Evolutionary conservation across 2,329 filamentous ascomycete genomes (phyloP), one percentile per base, ranked within the genome.

Genomic region (Pseudogymnoascus sp.): DNA sequence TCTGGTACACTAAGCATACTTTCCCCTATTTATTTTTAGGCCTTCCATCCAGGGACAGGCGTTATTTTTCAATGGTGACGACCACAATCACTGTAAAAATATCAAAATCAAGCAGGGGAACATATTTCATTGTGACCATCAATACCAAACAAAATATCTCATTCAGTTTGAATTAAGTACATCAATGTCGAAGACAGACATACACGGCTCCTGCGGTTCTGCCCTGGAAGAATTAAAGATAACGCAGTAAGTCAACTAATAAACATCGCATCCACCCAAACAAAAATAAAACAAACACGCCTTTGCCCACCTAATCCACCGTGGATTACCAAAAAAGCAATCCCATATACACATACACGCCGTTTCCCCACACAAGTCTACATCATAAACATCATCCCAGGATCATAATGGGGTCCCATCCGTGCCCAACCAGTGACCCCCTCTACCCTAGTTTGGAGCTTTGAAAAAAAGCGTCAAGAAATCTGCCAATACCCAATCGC

Each of bases 301-400:
- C 50, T 19, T 57, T 57, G 50, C 28, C 50, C 50, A 57, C 50
- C 50, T 57, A 57, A 57, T 57, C 50, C 50, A 57, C 50, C 50
- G 15, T 57, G 50, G 50, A 57, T 57, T 57, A 57, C 50, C 50
- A 57, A 33, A 57, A 57, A 35, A 57, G 28, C 50, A 57, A 57
- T 57, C 50, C 50, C 28, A 57, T 57, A 57, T 57, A 57, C 50
- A 57, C 50, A 57, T 57, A 57, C 50, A 57, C 50, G 50, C 50
- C 50, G n/a, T 33, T 19, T 5, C 50, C 50, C 50, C 28, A 57
- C 50, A 35, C 50, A 57, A 57, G 50, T 57, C 50, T 57, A 57
- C 50, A 57, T 57, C 50, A 57, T 57, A 57, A 57, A 57, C 35
- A 57, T 57, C 50, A 57, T 57, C 50, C 50, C 50, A 57, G 50